Conservation (phyloP, 192 early-diverging fungal species). For the Backusella circina region DNA sequence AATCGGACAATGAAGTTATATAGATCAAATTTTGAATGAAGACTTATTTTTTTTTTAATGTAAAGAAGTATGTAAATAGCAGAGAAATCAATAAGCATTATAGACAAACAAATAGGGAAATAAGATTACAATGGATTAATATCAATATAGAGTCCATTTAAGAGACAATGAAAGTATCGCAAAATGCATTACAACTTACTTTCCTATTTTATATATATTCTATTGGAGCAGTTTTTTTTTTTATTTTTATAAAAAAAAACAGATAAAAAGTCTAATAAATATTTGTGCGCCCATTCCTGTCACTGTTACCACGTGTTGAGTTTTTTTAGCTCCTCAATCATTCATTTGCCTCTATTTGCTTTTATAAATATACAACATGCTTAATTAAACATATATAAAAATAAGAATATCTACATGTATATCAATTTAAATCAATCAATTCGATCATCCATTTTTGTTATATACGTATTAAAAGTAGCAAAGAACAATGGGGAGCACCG, state of each 20-base stretch:
- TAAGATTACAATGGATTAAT: neutral
- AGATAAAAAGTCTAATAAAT: conserved; percentile 1
- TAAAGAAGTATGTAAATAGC: neutral
- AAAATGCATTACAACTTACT: neutral
- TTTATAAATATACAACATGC: neutral
- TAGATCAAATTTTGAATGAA: neutral
- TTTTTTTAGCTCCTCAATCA: neutral
- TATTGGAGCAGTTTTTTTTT: neutral
- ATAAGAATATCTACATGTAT: neutral
- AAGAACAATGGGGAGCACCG: neutral
- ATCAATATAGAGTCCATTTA: neutral
- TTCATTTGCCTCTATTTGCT: neutral
- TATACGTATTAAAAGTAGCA: neutral
- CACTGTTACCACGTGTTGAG: neutral
- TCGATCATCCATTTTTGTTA: neutral
- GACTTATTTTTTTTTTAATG: neutral
- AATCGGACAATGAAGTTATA: neutral
- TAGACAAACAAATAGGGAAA: neutral
- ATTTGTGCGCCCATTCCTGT: neutral
- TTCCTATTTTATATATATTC: conserved; percentile 3
- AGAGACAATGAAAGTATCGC: neutral
- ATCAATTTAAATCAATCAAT: neutral
- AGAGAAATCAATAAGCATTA: neutral
- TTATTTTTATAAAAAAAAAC: neutral
- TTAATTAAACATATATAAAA: neutral